phyloP scores from a whole-genome alignment of 257 asterid species.

The Salvia rosmarinus region DNA sequence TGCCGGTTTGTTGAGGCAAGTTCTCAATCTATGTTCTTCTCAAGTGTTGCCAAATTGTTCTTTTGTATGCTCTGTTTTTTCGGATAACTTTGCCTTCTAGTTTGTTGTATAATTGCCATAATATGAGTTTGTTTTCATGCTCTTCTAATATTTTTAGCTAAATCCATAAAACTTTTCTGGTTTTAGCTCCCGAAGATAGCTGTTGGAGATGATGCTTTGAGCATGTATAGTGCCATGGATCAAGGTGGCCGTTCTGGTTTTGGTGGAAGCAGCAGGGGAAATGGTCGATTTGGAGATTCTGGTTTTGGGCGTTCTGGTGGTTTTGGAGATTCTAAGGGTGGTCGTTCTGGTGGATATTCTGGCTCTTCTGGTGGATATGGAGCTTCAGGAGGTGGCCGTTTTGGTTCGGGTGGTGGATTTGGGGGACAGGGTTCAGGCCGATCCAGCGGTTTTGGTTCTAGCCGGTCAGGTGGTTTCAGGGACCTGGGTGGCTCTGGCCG shows the following conservation, averaged over 20 bases:
- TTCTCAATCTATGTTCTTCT: slow-evolving; percentile 16
- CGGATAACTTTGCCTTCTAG: background rate
- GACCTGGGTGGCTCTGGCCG: slow-evolving; percentile 42
- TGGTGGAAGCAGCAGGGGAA: slow-evolving; percentile 39
- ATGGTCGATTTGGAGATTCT: slow-evolving; percentile 63
- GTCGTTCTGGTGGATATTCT: slow-evolving; percentile 42
- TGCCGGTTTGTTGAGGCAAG: slow-evolving; percentile 75
- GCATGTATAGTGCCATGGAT: slow-evolving; percentile 53
- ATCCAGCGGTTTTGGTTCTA: slow-evolving; percentile 46
- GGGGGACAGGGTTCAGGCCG: slow-evolving; percentile 45
- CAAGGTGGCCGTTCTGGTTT: slow-evolving; percentile 52
- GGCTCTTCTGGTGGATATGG: slow-evolving; percentile 47
- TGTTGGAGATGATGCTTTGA: slow-evolving; percentile 60
- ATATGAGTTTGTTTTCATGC: background rate
- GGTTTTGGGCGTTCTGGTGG: slow-evolving; percentile 68
- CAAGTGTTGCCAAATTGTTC: slow-evolving; percentile 17
- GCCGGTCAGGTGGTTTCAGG: slow-evolving; percentile 48
- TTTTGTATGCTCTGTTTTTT: slow-evolving; percentile 22
- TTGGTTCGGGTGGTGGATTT: slow-evolving; percentile 39
- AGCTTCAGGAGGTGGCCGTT: slow-evolving; percentile 47
- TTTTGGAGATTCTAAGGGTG: slow-evolving; percentile 46
- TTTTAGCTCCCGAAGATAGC: slow-evolving; percentile 70
- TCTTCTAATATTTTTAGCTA: slow-evolving; percentile 14
- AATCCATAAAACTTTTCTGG: slow-evolving; percentile 14
- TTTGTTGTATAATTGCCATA: slow-evolving; percentile 15